Conservation (phyloP, 176 grass and related monocot species). For the Avena atlantica region DNA sequence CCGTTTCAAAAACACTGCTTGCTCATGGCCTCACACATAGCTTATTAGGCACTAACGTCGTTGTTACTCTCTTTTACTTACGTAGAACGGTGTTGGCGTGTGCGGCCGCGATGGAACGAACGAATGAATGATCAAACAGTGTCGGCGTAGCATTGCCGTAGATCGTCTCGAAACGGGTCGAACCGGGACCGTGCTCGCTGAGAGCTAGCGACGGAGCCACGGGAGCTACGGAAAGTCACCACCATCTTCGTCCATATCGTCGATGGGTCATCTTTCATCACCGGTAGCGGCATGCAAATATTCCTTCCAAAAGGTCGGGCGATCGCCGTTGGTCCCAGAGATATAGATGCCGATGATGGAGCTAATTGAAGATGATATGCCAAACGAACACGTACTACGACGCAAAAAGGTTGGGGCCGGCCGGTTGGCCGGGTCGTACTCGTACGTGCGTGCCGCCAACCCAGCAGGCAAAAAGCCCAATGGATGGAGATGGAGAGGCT, state of each 20-base stretch:
- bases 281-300: background rate
- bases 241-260: background rate
- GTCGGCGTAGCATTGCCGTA: too few species aligned
- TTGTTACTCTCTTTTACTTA: too few species aligned
- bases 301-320: background rate
- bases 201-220: background rate
- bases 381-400: too few species aligned
- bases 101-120: too few species aligned
- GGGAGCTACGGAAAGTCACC: background rate
- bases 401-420: too few species aligned
- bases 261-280: background rate
- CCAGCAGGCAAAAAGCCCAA: too few species aligned
- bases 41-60: too few species aligned
- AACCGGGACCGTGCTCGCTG: background rate
- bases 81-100: too few species aligned
- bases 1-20: too few species aligned
- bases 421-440: background rate
- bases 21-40: too few species aligned
- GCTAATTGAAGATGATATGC: background rate
- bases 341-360: background rate
- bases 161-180: too few species aligned
- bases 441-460: background rate
- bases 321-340: background rate
- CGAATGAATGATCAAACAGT: too few species aligned
- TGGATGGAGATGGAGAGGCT: conserved; percentile 8